phyloP scores from a whole-genome alignment of 495 filamentous ascomycete genomes.

The Jackrogersella minutella region DNA sequence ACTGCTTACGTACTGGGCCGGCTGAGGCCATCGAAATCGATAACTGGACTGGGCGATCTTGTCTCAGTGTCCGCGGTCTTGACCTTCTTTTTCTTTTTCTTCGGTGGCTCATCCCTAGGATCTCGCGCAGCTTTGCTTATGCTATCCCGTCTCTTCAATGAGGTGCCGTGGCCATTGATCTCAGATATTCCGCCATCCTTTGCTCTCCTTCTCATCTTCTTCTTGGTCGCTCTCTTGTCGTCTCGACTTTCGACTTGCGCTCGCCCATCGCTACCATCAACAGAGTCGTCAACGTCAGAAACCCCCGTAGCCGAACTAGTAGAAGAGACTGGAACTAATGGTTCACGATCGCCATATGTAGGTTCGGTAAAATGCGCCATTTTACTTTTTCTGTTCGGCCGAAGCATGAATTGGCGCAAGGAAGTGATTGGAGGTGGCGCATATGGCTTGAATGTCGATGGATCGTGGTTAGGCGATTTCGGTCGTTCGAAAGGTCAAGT shows the following conservation, averaged over 20 bases:
- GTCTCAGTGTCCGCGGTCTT: constrained; percentile 43
- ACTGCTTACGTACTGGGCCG: constrained; percentile 64
- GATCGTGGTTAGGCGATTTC: too few species aligned
- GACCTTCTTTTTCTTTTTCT: constrained; percentile 48
- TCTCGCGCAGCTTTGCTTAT: constrained; percentile 76
- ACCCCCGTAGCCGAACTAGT: constrained; percentile 26
- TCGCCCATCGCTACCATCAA: constrained; percentile 34
- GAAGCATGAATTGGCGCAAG: constrained; percentile 8
- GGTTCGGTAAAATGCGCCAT: constrained; percentile 43
- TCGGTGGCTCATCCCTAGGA: constrained; percentile 71
- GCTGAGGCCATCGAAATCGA: constrained; percentile 79
- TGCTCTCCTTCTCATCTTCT: constrained; percentile 35
- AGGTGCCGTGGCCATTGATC: constrained; percentile 38
- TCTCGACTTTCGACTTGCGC: constrained; percentile 16
- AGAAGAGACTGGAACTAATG: constrained; percentile 6
- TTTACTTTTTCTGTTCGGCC: constrained; percentile 9
- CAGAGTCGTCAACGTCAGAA: constrained; percentile 37
- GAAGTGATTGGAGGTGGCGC: neutral
- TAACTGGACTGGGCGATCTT: constrained; percentile 66
- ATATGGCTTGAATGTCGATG: neutral
- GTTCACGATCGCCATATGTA: constrained; percentile 10
- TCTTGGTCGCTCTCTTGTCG: constrained; percentile 35
- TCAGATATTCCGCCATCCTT: constrained; percentile 42
- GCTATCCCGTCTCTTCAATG: constrained; percentile 55
- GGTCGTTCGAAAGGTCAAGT: too few species aligned